A percentile compares a stretch with the other conserved stretches of the same genome.
phyloP scores from a whole-genome alignment of 495 filamentous ascomycete genomes.

The Jackrogersella multiformis region DNA sequence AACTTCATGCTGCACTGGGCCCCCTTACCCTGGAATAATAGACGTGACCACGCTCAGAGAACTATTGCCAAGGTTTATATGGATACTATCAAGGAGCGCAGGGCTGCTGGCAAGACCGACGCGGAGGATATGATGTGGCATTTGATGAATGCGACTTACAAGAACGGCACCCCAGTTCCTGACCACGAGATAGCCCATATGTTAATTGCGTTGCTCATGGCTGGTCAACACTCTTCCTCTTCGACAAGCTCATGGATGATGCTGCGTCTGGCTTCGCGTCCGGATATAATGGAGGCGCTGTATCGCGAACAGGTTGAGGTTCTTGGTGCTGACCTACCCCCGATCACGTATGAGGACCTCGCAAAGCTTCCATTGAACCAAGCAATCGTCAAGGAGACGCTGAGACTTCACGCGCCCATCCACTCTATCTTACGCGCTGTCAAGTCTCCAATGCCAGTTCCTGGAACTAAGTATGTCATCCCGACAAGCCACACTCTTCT shows the following conservation, averaged over 20 bases:
- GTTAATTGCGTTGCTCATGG: conserved; percentile 92
- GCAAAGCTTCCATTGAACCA: conserved; percentile 74
- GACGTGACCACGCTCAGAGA: conserved; percentile 76
- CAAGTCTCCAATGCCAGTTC: conserved; percentile 78
- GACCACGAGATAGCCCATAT: conserved; percentile 88
- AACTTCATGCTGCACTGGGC: conserved; percentile 90
- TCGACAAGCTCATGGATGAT: conserved; percentile 84
- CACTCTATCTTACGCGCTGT: conserved; percentile 88
- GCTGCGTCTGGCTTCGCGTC: conserved; percentile 76
- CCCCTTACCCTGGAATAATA: conserved; percentile 84
- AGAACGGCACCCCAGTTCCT: conserved; percentile 72
- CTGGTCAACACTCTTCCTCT: conserved; percentile 87
- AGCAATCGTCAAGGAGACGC: conserved; percentile 79
- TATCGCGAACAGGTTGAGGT: conserved; percentile 75
- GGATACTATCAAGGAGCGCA: conserved; percentile 75
- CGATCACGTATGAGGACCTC: conserved; percentile 72
- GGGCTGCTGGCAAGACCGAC: conserved; percentile 57
- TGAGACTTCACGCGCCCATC: conserved; percentile 82
- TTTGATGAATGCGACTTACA: conserved; percentile 81
- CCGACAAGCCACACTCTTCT: conserved; percentile 80
- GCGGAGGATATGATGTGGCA: conserved; percentile 83
- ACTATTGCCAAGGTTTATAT: conserved; percentile 81
- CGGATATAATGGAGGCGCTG: conserved; percentile 76
- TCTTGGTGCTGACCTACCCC: conserved; percentile 69
- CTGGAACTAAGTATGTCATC: conserved; percentile 80